These are phyloP conservation scores for Fonsecaea pugnacius DNA, from an alignment of 2,329 filamentous ascomycete species.

Conservation along the genomic window DNA sequence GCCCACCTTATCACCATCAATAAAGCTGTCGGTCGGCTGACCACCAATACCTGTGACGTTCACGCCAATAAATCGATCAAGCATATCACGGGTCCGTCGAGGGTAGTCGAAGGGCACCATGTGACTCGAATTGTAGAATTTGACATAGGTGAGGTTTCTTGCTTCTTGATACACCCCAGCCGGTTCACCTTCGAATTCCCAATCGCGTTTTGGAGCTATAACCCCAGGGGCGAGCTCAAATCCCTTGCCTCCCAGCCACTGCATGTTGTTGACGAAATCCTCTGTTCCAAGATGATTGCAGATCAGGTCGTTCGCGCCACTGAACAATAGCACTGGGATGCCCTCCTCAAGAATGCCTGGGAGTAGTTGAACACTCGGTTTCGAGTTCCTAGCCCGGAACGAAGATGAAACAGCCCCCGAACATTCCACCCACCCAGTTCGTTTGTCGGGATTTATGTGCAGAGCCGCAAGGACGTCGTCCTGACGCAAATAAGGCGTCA, in stretches of 20 bases:
- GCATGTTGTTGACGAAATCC: slow-evolving; percentile 82
- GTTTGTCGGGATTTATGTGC: slow-evolving; percentile 80
- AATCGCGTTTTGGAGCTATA: slow-evolving; percentile 88
- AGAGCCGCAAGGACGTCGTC: slow-evolving; percentile 78
- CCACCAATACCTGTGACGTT: slow-evolving; percentile 90
- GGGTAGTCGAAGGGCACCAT: slow-evolving; percentile 98
- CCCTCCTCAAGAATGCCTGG: slow-evolving; percentile 74
- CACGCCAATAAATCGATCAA: slow-evolving; percentile 92
- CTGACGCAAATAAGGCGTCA: slow-evolving; percentile 83
- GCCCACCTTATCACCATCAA: slow-evolving; percentile 79
- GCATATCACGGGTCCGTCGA: slow-evolving; percentile 87
- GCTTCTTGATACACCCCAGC: slow-evolving; percentile 95
- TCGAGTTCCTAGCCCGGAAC: slow-evolving; percentile 73
- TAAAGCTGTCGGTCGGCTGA: slow-evolving; percentile 73
- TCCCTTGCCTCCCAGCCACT: slow-evolving; percentile 88
- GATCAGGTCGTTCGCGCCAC: slow-evolving; percentile 89
- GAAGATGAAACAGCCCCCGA: slow-evolving; percentile 73
- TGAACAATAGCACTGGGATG: slow-evolving; percentile 83
- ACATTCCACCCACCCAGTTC: slow-evolving; percentile 90
- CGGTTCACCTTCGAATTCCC: slow-evolving; percentile 86
- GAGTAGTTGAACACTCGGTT: slow-evolving; percentile 73
- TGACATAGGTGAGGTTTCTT: slow-evolving; percentile 90
- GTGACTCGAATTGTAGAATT: slow-evolving; percentile 94
- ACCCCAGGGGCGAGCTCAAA: slow-evolving; percentile 87
- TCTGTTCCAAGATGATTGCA: slow-evolving; percentile 98